phyloP scores from a whole-genome alignment of 2,329 filamentous ascomycete species.

The Ophiostoma novo-ulmi region DNA sequence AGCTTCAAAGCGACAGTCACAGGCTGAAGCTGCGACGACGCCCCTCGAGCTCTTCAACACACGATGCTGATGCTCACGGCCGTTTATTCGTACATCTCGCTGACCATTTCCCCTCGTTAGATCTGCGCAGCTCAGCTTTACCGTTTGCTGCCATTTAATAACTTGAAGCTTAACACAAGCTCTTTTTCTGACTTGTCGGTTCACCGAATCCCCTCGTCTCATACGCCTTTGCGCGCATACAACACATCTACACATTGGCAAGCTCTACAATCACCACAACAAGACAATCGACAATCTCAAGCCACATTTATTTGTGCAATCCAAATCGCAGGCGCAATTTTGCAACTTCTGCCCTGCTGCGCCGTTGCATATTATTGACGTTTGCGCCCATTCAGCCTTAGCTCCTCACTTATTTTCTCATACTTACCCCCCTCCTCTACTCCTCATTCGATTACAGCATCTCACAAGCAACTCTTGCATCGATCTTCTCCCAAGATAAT shows the following conservation, averaged over 20 bases:
- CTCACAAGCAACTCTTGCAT: not conserved
- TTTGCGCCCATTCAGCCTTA: constrained; percentile 9
- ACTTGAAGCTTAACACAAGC: not conserved
- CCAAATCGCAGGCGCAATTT: not conserved
- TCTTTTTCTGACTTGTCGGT: not conserved
- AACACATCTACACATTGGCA: not conserved
- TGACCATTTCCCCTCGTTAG: constrained; percentile 32
- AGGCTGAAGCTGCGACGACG: not conserved
- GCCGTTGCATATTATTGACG: not conserved
- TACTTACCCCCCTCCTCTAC: not conserved
- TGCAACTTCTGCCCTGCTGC: not conserved
- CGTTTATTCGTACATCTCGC: constrained; percentile 28
- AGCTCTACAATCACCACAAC: not conserved
- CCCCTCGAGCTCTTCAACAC: constrained; percentile 16
- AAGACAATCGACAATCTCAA: not conserved
- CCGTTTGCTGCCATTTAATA: not conserved
- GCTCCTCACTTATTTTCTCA: constrained; percentile 9
- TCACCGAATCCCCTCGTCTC: not conserved
- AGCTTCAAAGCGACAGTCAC: not conserved
- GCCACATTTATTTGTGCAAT: not conserved
- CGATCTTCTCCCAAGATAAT: not conserved
- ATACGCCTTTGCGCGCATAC: not conserved
- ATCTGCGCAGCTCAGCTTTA: not conserved
- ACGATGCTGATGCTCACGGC: constrained; percentile 31
- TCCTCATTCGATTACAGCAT: not conserved